These are phyloP conservation scores for Aspergillus nidulans DNA, from an alignment of 495 filamentous ascomycete genomes.

Conservation along the genomic window DNA sequence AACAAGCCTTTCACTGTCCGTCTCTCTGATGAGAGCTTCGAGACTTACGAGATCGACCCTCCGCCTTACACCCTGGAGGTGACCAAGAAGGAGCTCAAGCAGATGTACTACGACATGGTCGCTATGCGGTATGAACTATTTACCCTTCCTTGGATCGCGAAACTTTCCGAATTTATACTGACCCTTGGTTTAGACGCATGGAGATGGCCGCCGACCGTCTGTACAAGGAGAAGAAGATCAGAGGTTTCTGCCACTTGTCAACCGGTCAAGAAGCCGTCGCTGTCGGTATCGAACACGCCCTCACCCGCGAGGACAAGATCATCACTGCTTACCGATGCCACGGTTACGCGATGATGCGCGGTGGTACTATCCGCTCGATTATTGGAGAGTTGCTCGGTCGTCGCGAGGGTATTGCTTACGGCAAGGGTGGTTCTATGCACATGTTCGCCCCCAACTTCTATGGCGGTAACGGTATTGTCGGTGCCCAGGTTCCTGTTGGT, in stretches of 20 bases:
- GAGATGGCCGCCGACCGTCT: conserved; percentile 97
- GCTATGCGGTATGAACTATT: conserved; percentile 63
- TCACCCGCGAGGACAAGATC: conserved; percentile 83
- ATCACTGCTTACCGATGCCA: conserved; percentile 99
- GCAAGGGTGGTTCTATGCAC: conserved; percentile 99
- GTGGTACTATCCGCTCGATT: conserved; percentile 84
- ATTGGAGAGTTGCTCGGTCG: conserved; percentile 95
- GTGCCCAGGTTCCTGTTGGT: conserved; percentile 96
- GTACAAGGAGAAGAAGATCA: conserved; percentile 99
- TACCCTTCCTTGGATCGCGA: neutral
- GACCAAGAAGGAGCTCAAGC: conserved; percentile 95
- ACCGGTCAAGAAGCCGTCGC: conserved; percentile 97
- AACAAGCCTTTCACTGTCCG: conserved; percentile 89
- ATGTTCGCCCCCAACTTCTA: conserved; percentile 99
- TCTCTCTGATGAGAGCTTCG: conserved; percentile 96
- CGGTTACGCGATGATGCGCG: conserved; percentile 96
- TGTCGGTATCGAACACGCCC: conserved; percentile 92
- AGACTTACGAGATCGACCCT: conserved; percentile 97
- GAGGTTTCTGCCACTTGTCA: conserved; percentile 98
- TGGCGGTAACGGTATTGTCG: conserved; percentile 98
- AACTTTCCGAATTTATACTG: neutral
- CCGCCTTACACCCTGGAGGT: conserved; percentile 85
- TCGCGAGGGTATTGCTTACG: conserved; percentile 93
- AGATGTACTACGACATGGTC: conserved; percentile 99
- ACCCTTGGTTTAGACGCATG: conserved; percentile 69